Conservation (phyloP, 108 stramenopile species). For the Fragilaria crotonensis region DNA sequence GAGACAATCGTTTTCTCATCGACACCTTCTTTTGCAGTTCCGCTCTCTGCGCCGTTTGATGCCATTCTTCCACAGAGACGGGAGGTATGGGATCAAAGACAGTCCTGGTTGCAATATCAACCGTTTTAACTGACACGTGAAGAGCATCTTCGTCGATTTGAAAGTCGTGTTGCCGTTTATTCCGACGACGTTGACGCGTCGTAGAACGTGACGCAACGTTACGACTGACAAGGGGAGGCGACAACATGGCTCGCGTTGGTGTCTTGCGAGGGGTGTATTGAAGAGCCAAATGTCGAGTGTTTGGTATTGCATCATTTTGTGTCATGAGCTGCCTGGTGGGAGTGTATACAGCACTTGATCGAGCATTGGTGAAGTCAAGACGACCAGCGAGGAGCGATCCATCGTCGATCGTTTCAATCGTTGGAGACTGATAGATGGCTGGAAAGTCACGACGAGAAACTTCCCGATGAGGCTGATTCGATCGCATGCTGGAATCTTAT, state of each 20-base stretch:
- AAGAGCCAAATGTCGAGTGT: neutral
- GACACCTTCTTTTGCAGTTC: neutral
- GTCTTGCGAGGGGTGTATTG: neutral
- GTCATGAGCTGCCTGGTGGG: neutral
- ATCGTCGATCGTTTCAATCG: constrained; percentile 34
- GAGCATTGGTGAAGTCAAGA: neutral
- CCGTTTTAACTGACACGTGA: constrained; percentile 28
- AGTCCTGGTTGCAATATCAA: constrained; percentile 38
- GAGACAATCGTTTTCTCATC: constrained; percentile 21
- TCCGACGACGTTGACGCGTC: neutral
- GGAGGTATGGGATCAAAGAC: constrained; percentile 41
- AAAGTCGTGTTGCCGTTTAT: constrained; percentile 6
- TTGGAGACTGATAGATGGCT: constrained; percentile 29
- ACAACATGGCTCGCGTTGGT: neutral
- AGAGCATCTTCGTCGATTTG: constrained; percentile 32
- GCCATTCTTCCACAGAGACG: constrained; percentile 14
- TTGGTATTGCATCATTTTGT: neutral
- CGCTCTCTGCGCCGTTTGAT: neutral
- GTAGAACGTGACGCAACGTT: neutral
- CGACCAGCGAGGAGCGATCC: constrained; percentile 11
- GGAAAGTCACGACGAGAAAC: constrained; percentile 5
- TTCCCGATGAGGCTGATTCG: neutral
- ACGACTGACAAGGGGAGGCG: neutral
- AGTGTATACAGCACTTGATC: neutral
- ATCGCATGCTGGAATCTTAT: neutral